Base-by-base conservation (phyloP, 305 asterid genomes). In the Fraxinus paxiana region DNA sequence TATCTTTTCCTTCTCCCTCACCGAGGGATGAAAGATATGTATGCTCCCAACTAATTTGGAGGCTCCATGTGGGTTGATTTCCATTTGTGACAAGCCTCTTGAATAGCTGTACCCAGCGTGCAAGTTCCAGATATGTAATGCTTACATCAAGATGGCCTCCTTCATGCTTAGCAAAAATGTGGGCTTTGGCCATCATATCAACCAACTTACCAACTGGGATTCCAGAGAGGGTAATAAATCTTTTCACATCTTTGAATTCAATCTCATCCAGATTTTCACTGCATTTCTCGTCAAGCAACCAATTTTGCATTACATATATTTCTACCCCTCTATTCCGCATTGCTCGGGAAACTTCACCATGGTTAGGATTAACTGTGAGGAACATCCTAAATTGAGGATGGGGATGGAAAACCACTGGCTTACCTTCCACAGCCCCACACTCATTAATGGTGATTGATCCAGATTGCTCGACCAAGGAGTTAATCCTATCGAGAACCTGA, bases 281-380 rank as follows among this genome's bases (percentile, higher is more conserved):
- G 83, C 75, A 77, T 77, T 30, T 73, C 85, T 79, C 90, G 24
- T 86, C 87, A 67, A 86, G 83, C 86, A 91, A 87, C 93, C 94
- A 88, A 79, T 82, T 63, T 76, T 88, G 92, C 99, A 93, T 93
- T 88, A 96, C 70, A 85, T 79, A 93, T 87, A 94, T 85, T 87
- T 96, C 99, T 48, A 96, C 96, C 59, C 98, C 99, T 89, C 99
- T 88, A 81, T 96, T 96, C 83, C 99, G 87, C 99, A 96, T 96
- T 79, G 99, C 99, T 83, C 99, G 91, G 75, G 99, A 96, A 61
- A 96, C 98, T 83, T 96, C 99, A 81, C 99, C 99, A 81, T 85
- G 85, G 89, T 84, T 85, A 79, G 99, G 98, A 85, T 94, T 92
- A 18, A 96, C 96, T 24, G 99, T 96, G 79, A 96, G 89, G 86